phyloP scores from a whole-genome alignment of 352 stramenopile genomes.

The Pythium volutum region DNA sequence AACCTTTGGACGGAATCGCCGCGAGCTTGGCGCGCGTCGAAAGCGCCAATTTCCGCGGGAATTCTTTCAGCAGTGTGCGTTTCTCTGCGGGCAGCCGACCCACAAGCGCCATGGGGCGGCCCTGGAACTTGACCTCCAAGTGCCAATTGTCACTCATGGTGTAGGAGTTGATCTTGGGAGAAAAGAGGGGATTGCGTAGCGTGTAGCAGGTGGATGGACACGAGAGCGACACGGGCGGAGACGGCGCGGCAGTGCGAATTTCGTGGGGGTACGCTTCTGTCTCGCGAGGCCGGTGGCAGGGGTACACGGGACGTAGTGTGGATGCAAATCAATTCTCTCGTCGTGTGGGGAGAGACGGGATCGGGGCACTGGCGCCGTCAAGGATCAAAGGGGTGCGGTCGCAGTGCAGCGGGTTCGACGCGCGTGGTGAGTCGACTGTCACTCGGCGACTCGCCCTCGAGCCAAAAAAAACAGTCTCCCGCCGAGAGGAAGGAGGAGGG shows the following conservation, averaged over 20 bases:
- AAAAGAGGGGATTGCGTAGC: not conserved
- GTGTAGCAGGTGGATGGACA: not conserved
- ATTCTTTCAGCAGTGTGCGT: constrained; percentile 68
- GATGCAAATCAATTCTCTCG: no score
- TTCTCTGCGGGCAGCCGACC: constrained; percentile 80
- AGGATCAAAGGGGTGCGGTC: constrained; percentile 22
- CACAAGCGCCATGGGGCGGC: constrained; percentile 62
- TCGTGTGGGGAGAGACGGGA: no score
- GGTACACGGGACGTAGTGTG: no score
- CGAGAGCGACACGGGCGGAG: constrained; percentile 8
- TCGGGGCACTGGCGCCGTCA: not conserved
- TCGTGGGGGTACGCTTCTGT: no score
- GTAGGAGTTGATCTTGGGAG: not conserved
- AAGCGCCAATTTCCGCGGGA: constrained; percentile 72
- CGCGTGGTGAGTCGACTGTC: constrained; percentile 21
- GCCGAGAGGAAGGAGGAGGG: constrained; percentile 5
- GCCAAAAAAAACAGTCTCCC: constrained; percentile 15
- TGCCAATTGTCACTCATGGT: constrained; percentile 77
- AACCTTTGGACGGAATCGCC: constrained; percentile 80
- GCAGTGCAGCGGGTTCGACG: constrained; percentile 6
- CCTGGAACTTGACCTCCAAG: constrained; percentile 84
- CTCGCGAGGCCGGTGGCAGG: no score
- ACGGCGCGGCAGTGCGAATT: not conserved
- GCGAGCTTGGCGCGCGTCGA: constrained; percentile 73
- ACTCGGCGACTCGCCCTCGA: constrained; percentile 22